Percentiles rank a stretch among this genome's conserved stretches.
Conservation (phyloP, 305 asterid species). For the Withania somnifera region DNA sequence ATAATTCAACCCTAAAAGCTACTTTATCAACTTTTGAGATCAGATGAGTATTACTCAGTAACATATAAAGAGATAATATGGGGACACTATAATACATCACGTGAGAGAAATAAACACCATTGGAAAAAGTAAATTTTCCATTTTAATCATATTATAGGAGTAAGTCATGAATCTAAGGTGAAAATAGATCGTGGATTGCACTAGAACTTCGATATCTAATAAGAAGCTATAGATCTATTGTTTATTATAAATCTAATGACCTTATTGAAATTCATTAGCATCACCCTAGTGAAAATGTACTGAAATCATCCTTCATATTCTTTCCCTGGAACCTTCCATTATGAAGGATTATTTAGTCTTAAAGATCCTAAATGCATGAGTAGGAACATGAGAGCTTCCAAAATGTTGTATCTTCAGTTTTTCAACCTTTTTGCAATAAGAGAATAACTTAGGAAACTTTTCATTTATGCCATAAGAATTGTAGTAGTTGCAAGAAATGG, state of each 20-base stretch:
- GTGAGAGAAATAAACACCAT: neutral
- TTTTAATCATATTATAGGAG: neutral
- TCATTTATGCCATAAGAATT: slow-evolving; percentile 62
- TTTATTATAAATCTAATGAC: neutral
- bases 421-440: neutral
- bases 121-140: neutral
- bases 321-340: neutral
- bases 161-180: neutral
- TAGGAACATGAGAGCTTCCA: neutral
- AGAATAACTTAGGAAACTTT: neutral
- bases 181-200: neutral
- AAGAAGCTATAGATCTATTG: neutral
- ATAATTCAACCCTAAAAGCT: neutral
- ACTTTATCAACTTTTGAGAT: neutral
- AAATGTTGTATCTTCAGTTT: neutral
- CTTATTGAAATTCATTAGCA: neutral
- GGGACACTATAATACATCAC: neutral
- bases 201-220: neutral
- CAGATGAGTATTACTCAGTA: neutral
- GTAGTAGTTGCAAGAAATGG: slow-evolving; percentile 59
- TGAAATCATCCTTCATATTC: neutral
- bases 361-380: neutral
- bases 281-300: neutral
- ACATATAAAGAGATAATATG: neutral
- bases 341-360: neutral